Conservation (phyloP, 2,329 filamentous ascomycete species). For the Aurifilum marmelostoma region DNA sequence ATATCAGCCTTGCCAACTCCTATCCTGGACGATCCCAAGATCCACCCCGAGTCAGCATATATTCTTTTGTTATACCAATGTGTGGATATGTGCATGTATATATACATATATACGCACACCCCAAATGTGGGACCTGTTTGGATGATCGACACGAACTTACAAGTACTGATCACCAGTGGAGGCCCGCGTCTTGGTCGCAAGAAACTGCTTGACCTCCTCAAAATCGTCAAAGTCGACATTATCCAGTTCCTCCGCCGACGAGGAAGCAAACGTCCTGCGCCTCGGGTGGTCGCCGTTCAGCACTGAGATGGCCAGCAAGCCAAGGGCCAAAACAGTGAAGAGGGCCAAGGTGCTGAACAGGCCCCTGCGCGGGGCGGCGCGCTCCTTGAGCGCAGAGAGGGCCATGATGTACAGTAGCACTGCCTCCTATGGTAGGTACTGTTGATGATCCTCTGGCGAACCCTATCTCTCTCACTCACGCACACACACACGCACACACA, state of each 20-base stretch:
- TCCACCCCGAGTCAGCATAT: constrained; percentile 9
- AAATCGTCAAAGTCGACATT: constrained; percentile 24
- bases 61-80: too few relatives aligned
- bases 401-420: constrained; percentile 17
- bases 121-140: too few relatives aligned
- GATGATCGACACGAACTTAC: constrained; percentile 19
- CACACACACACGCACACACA: too few relatives aligned
- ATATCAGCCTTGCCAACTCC: constrained; percentile 63
- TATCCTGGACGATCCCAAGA: constrained; percentile 35
- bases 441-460: not conserved
- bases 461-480: too few relatives aligned
- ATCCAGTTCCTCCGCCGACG: constrained; percentile 19
- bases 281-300: constrained; percentile 21
- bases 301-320: constrained; percentile 25
- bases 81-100: not conserved
- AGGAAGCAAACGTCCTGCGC: not conserved
- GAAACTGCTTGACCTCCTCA: constrained; percentile 24
- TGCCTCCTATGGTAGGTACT: not conserved
- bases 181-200: constrained; percentile 25
- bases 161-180: constrained; percentile 28
- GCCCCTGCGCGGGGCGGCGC: constrained; percentile 21
- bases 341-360: constrained; percentile 20
- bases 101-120: not conserved
- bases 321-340: constrained; percentile 24
- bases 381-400: constrained; percentile 9